phyloP scores from a whole-genome alignment of 352 stramenopile species.

The Phytopythium aichiense region DNA sequence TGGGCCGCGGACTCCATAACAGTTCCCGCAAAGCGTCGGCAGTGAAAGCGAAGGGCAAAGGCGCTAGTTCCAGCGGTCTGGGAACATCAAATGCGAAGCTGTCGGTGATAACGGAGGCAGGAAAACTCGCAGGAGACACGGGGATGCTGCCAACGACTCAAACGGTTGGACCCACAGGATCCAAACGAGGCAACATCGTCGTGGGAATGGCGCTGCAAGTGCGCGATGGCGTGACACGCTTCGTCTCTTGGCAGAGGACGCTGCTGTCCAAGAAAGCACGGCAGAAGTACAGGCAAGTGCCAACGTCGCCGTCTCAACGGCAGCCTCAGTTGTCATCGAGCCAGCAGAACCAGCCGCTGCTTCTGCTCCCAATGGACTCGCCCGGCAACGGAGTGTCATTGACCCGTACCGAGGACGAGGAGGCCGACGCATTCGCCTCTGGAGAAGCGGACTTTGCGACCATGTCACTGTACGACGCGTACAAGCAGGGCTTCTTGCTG shows the following conservation, averaged over 20 bases:
- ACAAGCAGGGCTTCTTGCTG: conserved; percentile 60
- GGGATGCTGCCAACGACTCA: neutral
- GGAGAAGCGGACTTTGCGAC: conserved; percentile 51
- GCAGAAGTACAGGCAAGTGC: conserved; percentile 3
- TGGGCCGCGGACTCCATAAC: neutral
- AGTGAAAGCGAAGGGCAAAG: neutral
- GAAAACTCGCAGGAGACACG: neutral
- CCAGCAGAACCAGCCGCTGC: conserved; percentile 8
- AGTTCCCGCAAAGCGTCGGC: neutral
- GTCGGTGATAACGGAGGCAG: neutral
- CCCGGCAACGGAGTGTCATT: neutral
- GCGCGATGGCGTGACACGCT: neutral
- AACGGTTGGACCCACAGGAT: neutral
- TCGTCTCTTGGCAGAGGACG: conserved; percentile 2
- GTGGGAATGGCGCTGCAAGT: neutral
- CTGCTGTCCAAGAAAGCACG: neutral
- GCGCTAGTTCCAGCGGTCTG: neutral
- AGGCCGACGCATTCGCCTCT: conserved; percentile 8
- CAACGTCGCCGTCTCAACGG: neutral
- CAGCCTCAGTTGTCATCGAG: neutral
- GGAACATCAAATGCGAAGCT: neutral
- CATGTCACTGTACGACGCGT: conserved; percentile 76
- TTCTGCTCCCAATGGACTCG: conserved; percentile 15
- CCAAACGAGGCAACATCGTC: neutral
- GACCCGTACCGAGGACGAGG: conserved; percentile 6